Evolutionary conservation across 352 stramenopile species (phyloP), one percentile per base, ranked within the genome.

Genomic region (Pythium rhizo-oryzae): DNA sequence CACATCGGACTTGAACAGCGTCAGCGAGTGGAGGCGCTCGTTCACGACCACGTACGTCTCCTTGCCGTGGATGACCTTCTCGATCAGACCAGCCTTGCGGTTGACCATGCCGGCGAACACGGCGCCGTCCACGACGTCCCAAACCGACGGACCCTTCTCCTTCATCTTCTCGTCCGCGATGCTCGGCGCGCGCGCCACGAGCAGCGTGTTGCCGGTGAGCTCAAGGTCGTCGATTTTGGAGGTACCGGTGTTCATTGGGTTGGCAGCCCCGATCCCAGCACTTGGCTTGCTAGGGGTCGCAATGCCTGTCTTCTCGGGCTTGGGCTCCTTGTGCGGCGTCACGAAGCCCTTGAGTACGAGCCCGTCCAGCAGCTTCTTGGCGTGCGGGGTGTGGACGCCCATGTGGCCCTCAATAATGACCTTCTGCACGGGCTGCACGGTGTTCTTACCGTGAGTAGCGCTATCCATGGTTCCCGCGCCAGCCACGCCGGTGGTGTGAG

Each of bases 51-150:
- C 55, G 57, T 86, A 84, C 24, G 79, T 79, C 72, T 90, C 81
- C 57, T 90, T 87, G 65, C 79, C 81, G 46, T 81, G 68, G 3
- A 77, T 87, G 49, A 90, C 79, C 49, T 72, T 71, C n/a, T 70
- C 73, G 46, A 90, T 70, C n/a, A 87, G 71, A 0, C 81, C 79
- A 15, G 81, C 81, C 70, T 87, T 90, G 53, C 81, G 81, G 68
- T 90, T 90, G 16, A 90, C 61, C 54, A 77, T 24, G 21, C 23
- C 56, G 3, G 67, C 67, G 51, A 66, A 74, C 18, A 66, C 47
- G 1, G 61, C 56, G 50, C 67, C 67, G 8, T 74, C 61, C 8
- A 66, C 55, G 41, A 69, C 25, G 13, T 65, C 25, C 67, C 67
- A 74, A 43, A 73, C 67, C 67, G 46, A 54, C 23, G 43, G 68